phyloP scores from a whole-genome alignment of 768 basidiomycete genomes.

The Suillus subluteus region DNA sequence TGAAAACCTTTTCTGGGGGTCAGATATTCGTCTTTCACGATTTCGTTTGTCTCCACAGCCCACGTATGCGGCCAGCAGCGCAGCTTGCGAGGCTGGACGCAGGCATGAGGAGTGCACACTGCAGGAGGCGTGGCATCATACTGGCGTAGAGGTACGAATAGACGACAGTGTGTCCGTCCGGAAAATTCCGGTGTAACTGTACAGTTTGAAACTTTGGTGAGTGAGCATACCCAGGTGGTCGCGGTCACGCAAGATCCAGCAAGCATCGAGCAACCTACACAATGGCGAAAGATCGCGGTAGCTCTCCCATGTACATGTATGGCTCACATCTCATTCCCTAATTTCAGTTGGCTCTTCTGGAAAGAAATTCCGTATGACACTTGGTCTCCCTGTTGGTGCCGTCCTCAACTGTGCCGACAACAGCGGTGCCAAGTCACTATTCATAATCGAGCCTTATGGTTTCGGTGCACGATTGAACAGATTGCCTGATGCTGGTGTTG shows the following conservation, averaged over 20 bases:
- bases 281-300: constrained; percentile 10
- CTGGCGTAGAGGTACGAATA: neutral
- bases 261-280: constrained; percentile 5
- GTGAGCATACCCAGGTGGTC: neutral
- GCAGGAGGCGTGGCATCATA: neutral
- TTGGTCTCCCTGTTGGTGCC: constrained; percentile 92
- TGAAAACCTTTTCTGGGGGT: neutral
- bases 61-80: neutral
- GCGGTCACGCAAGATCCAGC: constrained; percentile 1
- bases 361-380: constrained; percentile 95
- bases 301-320: constrained; percentile 4
- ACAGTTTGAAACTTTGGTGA: constrained; percentile 9
- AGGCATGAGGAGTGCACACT: neutral
- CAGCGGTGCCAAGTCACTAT: constrained; percentile 97
- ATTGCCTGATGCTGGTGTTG: constrained; percentile 93
- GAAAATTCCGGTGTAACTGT: constrained; percentile 1
- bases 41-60: neutral
- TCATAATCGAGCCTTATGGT: constrained; percentile 92
- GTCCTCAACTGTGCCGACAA: constrained; percentile 99
- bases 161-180: neutral
- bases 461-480: constrained; percentile 97
- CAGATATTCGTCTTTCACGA: neutral
- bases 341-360: constrained; percentile 67
- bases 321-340: constrained; percentile 4
- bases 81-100: neutral